Base-by-base conservation (phyloP, 768 basidiomycete genomes). In the Hirschioporus abietinus region DNA sequence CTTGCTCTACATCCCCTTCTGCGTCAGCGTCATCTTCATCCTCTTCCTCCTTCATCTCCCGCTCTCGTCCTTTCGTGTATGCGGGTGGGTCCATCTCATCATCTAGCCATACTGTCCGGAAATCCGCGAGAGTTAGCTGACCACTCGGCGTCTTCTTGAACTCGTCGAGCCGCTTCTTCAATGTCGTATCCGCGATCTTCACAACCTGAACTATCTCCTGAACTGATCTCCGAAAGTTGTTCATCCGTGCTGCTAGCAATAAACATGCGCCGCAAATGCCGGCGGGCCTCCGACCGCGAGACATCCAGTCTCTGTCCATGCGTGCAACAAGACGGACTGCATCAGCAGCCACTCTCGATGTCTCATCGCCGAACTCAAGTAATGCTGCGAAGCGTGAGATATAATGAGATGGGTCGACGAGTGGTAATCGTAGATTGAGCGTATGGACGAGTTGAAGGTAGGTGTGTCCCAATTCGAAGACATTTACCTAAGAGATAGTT, bases 191-290 rank as follows among this genome's bases (percentile, higher is more conserved):
- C n/a, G 95, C 94, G 70, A 98, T 97, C 79, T 99, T 99, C 70
- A 99, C 97, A 18, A 99, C 95, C 74, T 99, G 97, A 23, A 98
- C 95, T 61, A 99, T 92, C 77, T 99, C 97, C 74, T 96, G 92
- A 12, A 98, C 84, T 26, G 90, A 93, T 60, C 97, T 82, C 58
- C 96, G 82, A 73, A 96, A 99, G 76, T 97, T 97, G 79, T 96
- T 98, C 97, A 99, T 99, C 26, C 97, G 88, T 35, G 95, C 97
- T 0, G 97, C 97, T 18, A 99, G 86, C 57, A 99, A 83, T 30
- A 99, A 84, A 27, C 93, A 95, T 0, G 97, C 97, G 34, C 97
- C 97, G 74, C 97, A 99, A 68, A 99, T 96, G 24, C 97, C 97
- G 0, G 97, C 95, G 0, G 97, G 97, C 7, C 97, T 86, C 24